Conservation (phyloP, 1,284 basidiomycete species). For the Termitomyces sp. region DNA sequence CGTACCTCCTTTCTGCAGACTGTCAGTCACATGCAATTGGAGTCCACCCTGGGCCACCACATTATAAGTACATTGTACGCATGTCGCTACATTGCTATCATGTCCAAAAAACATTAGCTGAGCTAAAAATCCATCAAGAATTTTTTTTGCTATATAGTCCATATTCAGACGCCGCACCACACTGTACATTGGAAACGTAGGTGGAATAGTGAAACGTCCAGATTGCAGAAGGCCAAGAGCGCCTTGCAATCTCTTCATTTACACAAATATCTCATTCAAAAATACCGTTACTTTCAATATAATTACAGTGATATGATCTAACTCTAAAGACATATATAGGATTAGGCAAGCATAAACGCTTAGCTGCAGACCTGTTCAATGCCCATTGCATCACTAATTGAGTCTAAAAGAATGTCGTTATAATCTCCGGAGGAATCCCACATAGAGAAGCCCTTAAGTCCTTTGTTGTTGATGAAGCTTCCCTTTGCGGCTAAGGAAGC, state of each 20-base stretch:
- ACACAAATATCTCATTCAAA: neutral
- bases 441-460: slow-evolving; percentile 49
- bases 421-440: slow-evolving; percentile 52
- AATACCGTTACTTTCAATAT: slow-evolving; percentile 1
- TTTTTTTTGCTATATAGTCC: no score
- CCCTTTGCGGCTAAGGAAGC: slow-evolving; percentile 35
- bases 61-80: no score
- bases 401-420: slow-evolving; percentile 42
- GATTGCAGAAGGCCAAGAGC: neutral
- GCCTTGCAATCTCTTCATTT: neutral
- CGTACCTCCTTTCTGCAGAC: no score
- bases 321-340: neutral
- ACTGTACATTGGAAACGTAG: no score
- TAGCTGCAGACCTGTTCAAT: slow-evolving; percentile 22
- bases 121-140: no score
- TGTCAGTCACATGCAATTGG: no score
- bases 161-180: no score
- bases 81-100: no score
- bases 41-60: no score
- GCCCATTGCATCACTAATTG: slow-evolving; percentile 35
- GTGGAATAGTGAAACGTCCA: no score
- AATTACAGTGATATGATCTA: neutral
- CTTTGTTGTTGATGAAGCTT: slow-evolving; percentile 34
- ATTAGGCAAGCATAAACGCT: neutral
- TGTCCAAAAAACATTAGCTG: no score